These are phyloP conservation scores for Serendipita sp. DNA, from an alignment of 768 basidiomycete species.

Conservation along the genomic window DNA sequence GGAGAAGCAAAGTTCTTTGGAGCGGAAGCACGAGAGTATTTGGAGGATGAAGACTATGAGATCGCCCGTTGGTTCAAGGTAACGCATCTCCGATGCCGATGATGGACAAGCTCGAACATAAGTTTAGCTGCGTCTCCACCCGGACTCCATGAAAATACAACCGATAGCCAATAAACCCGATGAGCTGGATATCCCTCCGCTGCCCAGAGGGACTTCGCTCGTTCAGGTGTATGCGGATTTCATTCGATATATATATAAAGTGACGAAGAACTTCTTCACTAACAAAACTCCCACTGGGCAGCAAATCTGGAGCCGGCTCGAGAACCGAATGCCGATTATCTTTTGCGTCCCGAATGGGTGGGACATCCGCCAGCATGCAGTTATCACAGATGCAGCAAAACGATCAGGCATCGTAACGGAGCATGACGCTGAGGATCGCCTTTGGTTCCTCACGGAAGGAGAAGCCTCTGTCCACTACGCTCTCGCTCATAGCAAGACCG, in stretches of 20 bases:
- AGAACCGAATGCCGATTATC: conserved; percentile 32
- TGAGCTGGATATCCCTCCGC: neutral
- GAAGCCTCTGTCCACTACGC: conserved; percentile 7
- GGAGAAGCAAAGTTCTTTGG: neutral
- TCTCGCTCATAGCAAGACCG: neutral
- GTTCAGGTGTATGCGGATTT: conserved; percentile 6
- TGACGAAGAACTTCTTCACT: neutral
- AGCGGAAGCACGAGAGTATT: conserved; percentile 2
- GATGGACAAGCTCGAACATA: neutral
- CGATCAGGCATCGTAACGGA: conserved; percentile 33
- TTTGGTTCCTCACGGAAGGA: conserved; percentile 16
- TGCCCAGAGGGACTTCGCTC: neutral
- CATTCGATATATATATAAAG: neutral
- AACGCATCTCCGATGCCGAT: neutral
- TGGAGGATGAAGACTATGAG: neutral
- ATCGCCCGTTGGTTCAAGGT: conserved; percentile 9
- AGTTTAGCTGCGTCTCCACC: too few species aligned
- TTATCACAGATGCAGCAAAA: conserved; percentile 39
- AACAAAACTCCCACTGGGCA: neutral
- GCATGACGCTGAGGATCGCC: neutral
- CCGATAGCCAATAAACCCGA: neutral
- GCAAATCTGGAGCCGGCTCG: conserved; percentile 24
- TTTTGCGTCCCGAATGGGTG: conserved; percentile 25
- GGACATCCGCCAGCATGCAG: conserved; percentile 42
- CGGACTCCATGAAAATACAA: too few species aligned